phyloP scores from a whole-genome alignment of 2,329 filamentous ascomycete genomes.

The Cladorrhinum sp. region DNA sequence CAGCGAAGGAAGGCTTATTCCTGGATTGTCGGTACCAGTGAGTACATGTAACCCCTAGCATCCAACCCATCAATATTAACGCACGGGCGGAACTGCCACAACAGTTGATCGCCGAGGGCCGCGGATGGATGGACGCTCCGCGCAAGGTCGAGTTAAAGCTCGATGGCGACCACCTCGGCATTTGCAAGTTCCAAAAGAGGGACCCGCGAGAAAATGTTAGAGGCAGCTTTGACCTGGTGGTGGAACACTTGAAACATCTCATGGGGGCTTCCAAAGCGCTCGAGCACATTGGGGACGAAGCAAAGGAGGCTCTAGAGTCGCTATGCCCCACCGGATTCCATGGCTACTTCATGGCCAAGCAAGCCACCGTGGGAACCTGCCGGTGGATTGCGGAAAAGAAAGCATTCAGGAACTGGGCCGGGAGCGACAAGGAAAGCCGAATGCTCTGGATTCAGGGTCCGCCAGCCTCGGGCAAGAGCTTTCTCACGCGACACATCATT shows the following conservation, averaged over 20 bases:
- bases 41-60: background rate
- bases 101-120: slow-evolving; percentile 5
- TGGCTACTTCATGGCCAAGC: slow-evolving; percentile 8
- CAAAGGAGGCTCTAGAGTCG: background rate
- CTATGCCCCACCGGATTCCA: slow-evolving; percentile 11
- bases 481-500: slow-evolving; percentile 8
- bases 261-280: background rate
- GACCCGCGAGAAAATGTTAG: background rate
- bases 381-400: background rate
- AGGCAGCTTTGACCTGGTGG: background rate
- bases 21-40: background rate
- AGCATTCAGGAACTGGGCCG: slow-evolving; percentile 4
- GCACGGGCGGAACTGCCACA: background rate
- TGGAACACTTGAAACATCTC: background rate
- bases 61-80: background rate
- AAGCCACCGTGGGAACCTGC: slow-evolving; percentile 2
- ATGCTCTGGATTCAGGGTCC: slow-evolving; percentile 13
- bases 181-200: slow-evolving; percentile 6
- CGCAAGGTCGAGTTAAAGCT: background rate
- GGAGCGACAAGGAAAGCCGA: background rate
- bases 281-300: slow-evolving; percentile 1
- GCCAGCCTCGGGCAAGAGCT: slow-evolving; percentile 7
- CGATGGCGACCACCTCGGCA: slow-evolving; percentile 8
- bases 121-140: slow-evolving; percentile 10
- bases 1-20: background rate